Evolutionary conservation across 768 basidiomycete genomes (phyloP).

Genomic region (Podaxis sp.): DNA sequence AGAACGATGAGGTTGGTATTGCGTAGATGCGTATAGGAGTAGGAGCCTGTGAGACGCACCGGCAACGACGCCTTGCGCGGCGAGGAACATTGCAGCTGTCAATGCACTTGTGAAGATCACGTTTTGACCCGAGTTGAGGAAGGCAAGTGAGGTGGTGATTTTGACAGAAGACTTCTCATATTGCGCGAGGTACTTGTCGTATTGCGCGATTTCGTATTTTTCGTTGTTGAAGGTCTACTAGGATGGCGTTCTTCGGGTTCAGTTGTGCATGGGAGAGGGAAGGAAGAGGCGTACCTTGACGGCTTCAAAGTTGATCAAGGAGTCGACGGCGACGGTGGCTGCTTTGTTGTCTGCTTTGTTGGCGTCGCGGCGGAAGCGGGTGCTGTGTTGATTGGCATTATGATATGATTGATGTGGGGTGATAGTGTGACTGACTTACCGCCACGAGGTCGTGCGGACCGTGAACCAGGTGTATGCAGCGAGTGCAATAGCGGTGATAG

Average conservation of each 20-base stretch:
- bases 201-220: slow-evolving; percentile 82
- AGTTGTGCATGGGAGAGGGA: neutral
- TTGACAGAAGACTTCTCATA: slow-evolving; percentile 93
- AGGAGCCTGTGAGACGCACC: slow-evolving; percentile 42
- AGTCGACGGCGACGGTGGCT: slow-evolving; percentile 90
- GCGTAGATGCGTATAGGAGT: neutral
- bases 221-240: slow-evolving; percentile 96
- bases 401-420: neutral
- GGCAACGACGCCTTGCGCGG: slow-evolving; percentile 89
- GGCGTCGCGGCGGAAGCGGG: slow-evolving; percentile 88
- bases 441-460: slow-evolving; percentile 92
- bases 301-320: slow-evolving; percentile 96
- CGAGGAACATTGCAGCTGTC: slow-evolving; percentile 94
- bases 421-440: slow-evolving; percentile 39
- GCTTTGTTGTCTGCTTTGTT: slow-evolving; percentile 97
- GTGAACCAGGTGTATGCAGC: slow-evolving; percentile 97
- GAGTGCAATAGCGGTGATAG: slow-evolving; percentile 80
- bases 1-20: neutral
- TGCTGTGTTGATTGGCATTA: slow-evolving; percentile 41
- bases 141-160: slow-evolving; percentile 91
- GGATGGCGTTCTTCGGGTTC: neutral
- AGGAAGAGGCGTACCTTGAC: slow-evolving; percentile 67
- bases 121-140: slow-evolving; percentile 94
- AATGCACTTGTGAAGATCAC: slow-evolving; percentile 93
- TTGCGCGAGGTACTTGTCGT: slow-evolving; percentile 79